These are phyloP conservation scores for Hura crepitans DNA, from an alignment of 441 rosid species.

Conservation along the genomic window DNA sequence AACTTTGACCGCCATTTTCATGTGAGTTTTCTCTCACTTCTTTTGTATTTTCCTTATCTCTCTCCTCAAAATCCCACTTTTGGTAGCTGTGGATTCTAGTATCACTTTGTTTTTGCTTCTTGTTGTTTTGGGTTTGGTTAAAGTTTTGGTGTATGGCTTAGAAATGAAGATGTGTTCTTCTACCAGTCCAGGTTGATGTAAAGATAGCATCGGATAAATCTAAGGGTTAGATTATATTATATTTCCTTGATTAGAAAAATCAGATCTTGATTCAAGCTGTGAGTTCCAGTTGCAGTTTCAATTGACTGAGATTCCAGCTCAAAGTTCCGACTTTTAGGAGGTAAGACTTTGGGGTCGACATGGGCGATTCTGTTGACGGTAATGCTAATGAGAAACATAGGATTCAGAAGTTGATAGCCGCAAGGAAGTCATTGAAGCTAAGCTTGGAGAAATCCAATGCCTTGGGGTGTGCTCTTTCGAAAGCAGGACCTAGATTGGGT, in stretches of 20 bases:
- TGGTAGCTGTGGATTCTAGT: constrained; percentile 12
- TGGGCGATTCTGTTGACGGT: constrained; percentile 42
- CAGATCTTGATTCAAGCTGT: constrained; percentile 4
- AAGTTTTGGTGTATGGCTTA: constrained; percentile 25
- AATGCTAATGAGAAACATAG: constrained; percentile 13
- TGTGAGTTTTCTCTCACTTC: constrained; percentile 29
- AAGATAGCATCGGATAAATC: constrained; percentile 2
- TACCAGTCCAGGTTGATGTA: constrained; percentile 32
- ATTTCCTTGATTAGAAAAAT: not conserved
- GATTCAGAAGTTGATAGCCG: constrained; percentile 54
- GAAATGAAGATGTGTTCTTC: constrained; percentile 26
- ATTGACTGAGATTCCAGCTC: constrained; percentile 6
- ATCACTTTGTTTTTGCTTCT: constrained; percentile 21
- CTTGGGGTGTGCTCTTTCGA: constrained; percentile 48
- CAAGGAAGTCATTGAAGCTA: constrained; percentile 57
- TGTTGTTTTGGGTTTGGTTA: constrained; percentile 30
- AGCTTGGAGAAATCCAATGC: constrained; percentile 80
- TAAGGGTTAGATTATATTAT: constrained; percentile 4
- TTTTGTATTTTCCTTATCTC: not conserved
- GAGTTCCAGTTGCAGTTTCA: not conserved
- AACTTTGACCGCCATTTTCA: constrained; percentile 14
- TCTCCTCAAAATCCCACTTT: not conserved
- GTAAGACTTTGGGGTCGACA: constrained; percentile 28
- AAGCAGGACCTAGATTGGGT: constrained; percentile 65
- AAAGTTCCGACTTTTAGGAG: constrained; percentile 17